phyloP scores from a whole-genome alignment of 2,329 filamentous ascomycete species.

The Ophiostoma tasmaniense region DNA sequence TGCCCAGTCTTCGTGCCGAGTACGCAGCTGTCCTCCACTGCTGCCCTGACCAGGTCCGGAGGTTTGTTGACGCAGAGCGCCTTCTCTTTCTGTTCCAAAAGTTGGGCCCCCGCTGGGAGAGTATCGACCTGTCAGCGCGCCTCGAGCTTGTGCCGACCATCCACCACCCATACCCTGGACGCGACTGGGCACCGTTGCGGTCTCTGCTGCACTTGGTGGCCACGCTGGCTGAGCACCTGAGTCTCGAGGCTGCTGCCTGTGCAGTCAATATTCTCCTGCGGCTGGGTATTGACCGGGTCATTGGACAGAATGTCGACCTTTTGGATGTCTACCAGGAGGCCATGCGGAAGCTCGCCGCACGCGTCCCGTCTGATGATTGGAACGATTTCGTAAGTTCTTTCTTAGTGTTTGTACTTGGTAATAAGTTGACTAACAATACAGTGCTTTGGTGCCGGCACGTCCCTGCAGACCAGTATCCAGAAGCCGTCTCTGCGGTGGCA shows the following conservation, averaged over 20 bases:
- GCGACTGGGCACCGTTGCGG: constrained; percentile 39
- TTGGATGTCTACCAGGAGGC: constrained; percentile 34
- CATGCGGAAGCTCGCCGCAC: constrained; percentile 35
- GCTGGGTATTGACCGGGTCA: constrained; percentile 45
- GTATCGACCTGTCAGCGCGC: constrained; percentile 26
- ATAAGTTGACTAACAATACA: constrained; percentile 21
- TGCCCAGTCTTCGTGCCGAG: constrained; percentile 45
- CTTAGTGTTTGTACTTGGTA: not conserved
- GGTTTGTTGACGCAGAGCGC: constrained; percentile 37
- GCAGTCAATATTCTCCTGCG: constrained; percentile 42
- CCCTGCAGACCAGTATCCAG: constrained; percentile 39
- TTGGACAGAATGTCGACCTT: constrained; percentile 37
- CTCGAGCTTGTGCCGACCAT: constrained; percentile 20
- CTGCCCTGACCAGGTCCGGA: constrained; percentile 29
- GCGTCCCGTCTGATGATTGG: constrained; percentile 33
- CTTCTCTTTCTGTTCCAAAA: constrained; percentile 47
- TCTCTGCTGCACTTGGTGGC: constrained; percentile 37
- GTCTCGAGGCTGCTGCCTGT: constrained; percentile 29
- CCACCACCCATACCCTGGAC: constrained; percentile 23
- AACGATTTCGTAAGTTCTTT: constrained; percentile 29
- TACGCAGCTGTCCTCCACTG: constrained; percentile 49
- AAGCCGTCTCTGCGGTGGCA: constrained; percentile 47
- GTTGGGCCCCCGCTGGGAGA: constrained; percentile 47
- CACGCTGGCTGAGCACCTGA: constrained; percentile 30
- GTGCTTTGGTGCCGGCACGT: constrained; percentile 43